These are phyloP conservation scores for Medicago lupulina DNA, from an alignment of 306 rosid species.

Conservation along the genomic window DNA sequence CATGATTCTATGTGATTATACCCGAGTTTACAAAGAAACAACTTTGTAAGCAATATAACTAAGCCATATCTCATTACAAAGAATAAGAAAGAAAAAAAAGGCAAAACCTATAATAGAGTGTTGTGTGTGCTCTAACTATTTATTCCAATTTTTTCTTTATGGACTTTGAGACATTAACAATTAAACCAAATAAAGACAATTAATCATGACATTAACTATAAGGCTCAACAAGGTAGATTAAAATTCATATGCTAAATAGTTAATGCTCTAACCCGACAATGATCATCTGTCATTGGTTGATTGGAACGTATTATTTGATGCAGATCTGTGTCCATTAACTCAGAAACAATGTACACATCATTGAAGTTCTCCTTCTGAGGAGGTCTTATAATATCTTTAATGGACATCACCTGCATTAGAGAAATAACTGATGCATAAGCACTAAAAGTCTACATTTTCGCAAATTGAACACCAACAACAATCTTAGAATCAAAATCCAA, in stretches of 20 bases:
- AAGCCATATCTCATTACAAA: no score
- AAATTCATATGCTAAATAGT: constrained; percentile 35
- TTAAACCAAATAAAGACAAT: constrained; percentile 1
- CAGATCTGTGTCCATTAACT: constrained; percentile 92
- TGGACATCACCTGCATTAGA: constrained; percentile 69
- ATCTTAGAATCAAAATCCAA: constrained; percentile 12
- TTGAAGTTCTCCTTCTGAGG: constrained; percentile 91
- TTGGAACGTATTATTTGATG: constrained; percentile 91
- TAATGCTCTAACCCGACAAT: constrained; percentile 82
- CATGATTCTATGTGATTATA: no score
- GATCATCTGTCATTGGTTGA: constrained; percentile 86
- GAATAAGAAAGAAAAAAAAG: no score
- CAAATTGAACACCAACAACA: constrained; percentile 13
- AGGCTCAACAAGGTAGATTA: constrained; percentile 13
- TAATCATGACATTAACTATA: constrained; percentile 8
- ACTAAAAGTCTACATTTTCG: constrained; percentile 1
- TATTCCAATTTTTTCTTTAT: no score
- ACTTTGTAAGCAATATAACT: no score
- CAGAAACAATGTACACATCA: constrained; percentile 87
- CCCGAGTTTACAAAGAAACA: no score
- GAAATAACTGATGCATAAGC: constrained; percentile 36
- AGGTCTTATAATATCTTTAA: constrained; percentile 89
- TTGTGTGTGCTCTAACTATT: no score
- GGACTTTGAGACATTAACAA: neutral
- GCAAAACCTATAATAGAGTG: no score